Conservation (phyloP, 2,329 filamentous ascomycete species). For the Stemphylium beticola region DNA sequence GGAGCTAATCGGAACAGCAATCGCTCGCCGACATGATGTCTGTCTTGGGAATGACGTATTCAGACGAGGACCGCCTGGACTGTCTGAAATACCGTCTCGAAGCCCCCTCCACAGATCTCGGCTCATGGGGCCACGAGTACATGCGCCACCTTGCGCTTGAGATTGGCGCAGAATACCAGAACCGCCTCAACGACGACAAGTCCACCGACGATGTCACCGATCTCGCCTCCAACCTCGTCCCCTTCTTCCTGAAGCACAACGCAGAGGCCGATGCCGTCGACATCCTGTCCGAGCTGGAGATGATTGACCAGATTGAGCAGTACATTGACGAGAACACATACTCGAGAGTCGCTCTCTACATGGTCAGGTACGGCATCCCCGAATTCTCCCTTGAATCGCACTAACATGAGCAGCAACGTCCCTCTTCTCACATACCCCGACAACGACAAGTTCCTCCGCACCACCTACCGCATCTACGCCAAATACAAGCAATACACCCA, state of each 20-base stretch:
- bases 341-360: conserved; percentile 90
- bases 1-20: conserved; percentile 52
- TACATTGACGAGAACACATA: conserved; percentile 96
- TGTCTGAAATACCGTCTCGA: conserved; percentile 94
- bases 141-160: conserved; percentile 93
- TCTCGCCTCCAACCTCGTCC: conserved; percentile 82
- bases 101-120: conserved; percentile 88
- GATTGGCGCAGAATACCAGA: conserved; percentile 92
- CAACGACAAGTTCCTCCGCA: conserved; percentile 92
- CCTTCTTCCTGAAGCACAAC: conserved; percentile 95
- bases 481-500: conserved; percentile 91
- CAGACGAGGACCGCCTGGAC: conserved; percentile 93
- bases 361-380: conserved; percentile 71
- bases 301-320: conserved; percentile 88
- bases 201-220: conserved; percentile 83
- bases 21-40: conserved; percentile 93
- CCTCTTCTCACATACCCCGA: conserved; percentile 96
- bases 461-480: conserved; percentile 92
- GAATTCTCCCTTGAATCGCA: neutral
- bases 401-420: conserved; percentile 72
- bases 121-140: conserved; percentile 98
- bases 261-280: conserved; percentile 98
- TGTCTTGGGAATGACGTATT: conserved; percentile 98
- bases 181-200: conserved; percentile 84
- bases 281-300: conserved; percentile 94